Evolutionary conservation across 108 stramenopile species (phyloP).

Genomic region (Stephanodiscus minutulus): DNA sequence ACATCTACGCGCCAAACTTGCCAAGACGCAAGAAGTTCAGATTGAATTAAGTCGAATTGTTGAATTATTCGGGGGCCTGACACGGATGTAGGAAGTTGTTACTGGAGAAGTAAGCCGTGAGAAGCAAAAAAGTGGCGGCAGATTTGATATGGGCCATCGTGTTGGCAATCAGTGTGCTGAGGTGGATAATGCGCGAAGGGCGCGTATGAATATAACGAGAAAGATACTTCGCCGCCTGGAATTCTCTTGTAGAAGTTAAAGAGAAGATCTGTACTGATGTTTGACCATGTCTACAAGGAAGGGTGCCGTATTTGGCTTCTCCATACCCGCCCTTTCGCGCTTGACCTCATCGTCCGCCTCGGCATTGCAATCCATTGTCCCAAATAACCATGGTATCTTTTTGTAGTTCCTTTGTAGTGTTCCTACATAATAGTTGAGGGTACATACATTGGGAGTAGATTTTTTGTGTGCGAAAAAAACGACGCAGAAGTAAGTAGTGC

Average conservation of each 20-base stretch:
- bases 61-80: neutral
- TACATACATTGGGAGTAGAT: too few relatives aligned
- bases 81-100: constrained; percentile 4
- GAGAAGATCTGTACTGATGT: too few relatives aligned
- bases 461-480: too few relatives aligned
- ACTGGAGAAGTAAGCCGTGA: neutral
- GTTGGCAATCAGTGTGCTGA: neutral
- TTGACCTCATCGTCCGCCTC: neutral
- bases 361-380: neutral
- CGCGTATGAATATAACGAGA: too few relatives aligned
- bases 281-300: neutral
- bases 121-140: too few relatives aligned
- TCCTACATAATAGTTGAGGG: too few relatives aligned
- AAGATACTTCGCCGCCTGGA: too few relatives aligned
- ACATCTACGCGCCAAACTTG: constrained; percentile 6
- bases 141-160: neutral
- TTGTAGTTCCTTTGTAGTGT: too few relatives aligned
- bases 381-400: neutral
- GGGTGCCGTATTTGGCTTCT: constrained; percentile 3
- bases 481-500: too few relatives aligned
- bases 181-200: too few relatives aligned
- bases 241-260: too few relatives aligned
- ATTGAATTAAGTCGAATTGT: constrained; percentile 8
- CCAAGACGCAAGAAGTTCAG: constrained; percentile 8
- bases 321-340: neutral